phyloP scores from a whole-genome alignment of 805 yeast species.

The Kurtzmaniella cleridarum region DNA sequence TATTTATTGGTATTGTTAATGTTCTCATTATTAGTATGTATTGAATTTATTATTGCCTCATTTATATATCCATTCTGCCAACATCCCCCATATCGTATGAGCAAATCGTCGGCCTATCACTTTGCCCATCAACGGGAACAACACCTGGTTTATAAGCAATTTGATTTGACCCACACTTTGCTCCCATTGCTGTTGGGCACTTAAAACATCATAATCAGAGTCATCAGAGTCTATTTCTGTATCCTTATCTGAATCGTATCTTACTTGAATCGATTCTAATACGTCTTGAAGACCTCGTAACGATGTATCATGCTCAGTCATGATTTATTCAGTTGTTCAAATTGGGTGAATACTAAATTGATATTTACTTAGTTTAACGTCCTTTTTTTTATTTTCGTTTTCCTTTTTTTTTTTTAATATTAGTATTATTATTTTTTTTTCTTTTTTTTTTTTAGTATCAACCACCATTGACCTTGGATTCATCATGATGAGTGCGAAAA shows the following conservation, averaged over 20 bases:
- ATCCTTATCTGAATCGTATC: slow-evolving; percentile 13
- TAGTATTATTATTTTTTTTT: too few relatives aligned
- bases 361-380: too few relatives aligned
- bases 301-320: too few relatives aligned
- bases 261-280: slow-evolving; percentile 1
- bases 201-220: slow-evolving; percentile 17
- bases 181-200: slow-evolving; percentile 72
- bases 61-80: slow-evolving; percentile 32
- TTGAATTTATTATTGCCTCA: slow-evolving; percentile 1
- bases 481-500: too few relatives aligned
- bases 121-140: slow-evolving; percentile 65
- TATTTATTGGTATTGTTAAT: background rate
- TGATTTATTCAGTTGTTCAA: too few relatives aligned
- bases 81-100: slow-evolving; percentile 30
- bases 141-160: slow-evolving; percentile 51
- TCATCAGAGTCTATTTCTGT: slow-evolving; percentile 4
- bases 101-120: slow-evolving; percentile 60
- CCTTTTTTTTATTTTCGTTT: too few relatives aligned
- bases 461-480: too few relatives aligned
- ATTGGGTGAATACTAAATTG: too few relatives aligned
- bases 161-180: slow-evolving; percentile 57
- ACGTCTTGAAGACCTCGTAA: too few relatives aligned
- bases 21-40: background rate
- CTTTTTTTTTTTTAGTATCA: too few relatives aligned
- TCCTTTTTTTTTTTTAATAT: too few relatives aligned